Evolutionary conservation across 148 eudicot species (phyloP), one percentile per base, ranked within the genome.

Genomic region (Chenopodium formosanum): DNA sequence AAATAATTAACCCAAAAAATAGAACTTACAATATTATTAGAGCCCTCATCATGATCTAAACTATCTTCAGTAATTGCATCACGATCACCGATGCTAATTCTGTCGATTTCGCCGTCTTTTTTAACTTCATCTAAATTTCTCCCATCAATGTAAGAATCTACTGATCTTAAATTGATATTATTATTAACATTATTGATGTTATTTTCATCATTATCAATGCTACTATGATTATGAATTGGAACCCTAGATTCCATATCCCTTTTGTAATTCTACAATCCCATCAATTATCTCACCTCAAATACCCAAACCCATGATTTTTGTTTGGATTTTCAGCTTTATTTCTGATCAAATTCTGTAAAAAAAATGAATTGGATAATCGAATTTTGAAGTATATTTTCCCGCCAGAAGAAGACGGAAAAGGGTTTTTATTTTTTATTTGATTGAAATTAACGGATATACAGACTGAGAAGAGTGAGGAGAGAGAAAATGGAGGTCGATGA

Each of bases 11-110:
- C 7, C 40, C 16, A 46, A 66, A 48, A 17, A 20, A 1, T 14
- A 2, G 69, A 32, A 84, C 92, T 86, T 81, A 92, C 98, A 81
- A 91, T 91, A 78, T 89, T 86, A 66, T 86, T 86, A 10, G 96
- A 87, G 2, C 89, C 94, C 23, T 85, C 94, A 23, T 86, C 93
- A 22, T 87, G 88, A 20, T 89, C 91, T 75, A 91, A 52, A 82
- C 86, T 90, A 46, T 86, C 89, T 67, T 80, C 90, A 3, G 89
- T 85, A 66, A 86, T 85, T 0, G 84, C 90, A 40, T 89, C 92
- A 46, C 84, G 86, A 75, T 86, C 89, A 34, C 82, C 86, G n/a
- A 71, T 83, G 29, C 85, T 83, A 11, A 89, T 79, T 17, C 87
- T 74, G 19, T 86, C 91, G 4, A 75, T 87, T 58, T 81, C 83